Base-by-base conservation (phyloP, 2,329 filamentous ascomycete species). In the Phialocephala subalpina region DNA sequence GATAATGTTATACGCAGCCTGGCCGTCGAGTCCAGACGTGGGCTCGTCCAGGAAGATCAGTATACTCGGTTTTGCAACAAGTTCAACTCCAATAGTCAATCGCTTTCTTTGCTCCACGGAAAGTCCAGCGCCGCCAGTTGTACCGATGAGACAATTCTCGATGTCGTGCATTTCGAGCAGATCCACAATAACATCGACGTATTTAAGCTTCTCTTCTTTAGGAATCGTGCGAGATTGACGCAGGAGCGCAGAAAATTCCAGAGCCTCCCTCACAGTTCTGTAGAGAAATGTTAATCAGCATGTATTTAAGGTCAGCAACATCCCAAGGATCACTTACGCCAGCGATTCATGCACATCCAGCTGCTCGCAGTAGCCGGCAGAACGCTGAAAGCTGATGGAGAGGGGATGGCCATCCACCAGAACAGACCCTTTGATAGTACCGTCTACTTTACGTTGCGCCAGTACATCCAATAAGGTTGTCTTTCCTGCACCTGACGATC, bases 201-300 rank as follows among this genome's bases (percentile, higher is more conserved):
- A 74, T 84, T 88, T 90, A 4, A 95, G 80, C 82, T 97, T 97
- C 76, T 97, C 93, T 52, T 87, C 82, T 14, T 84, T 85, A 1
- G 92, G 83, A n/a, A n/a, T n/a, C 18, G 92, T 86, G 60, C 87
- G 88, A 0, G 94, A 92, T 76, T 97, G 94, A 65, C 95, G 91
- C 49, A 97, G 90, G 6, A 95, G 79, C n/a, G 94, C 94, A 73
- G 90, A 94, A 79, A 97, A 97, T 73, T 88, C 89, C 36, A 98
- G 84, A 8, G 94, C 93, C 80, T 97, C 95, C 67, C 94, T 90
- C 35, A 97, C 94, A 1, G 94, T 97, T n/a, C n/a, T n/a, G n/a
- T n/a, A n/a, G n/a, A n/a, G n/a, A n/a, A n/a, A n/a, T n/a, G n/a
- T n/a, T n/a, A n/a, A n/a, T n/a, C n/a, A n/a, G n/a, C n/a, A n/a